A percentile compares a stretch with the other conserved stretches of the same genome.
Evolutionary conservation across 148 eudicot genomes (phyloP).

Genomic region (Vaccinium darrowii): DNA sequence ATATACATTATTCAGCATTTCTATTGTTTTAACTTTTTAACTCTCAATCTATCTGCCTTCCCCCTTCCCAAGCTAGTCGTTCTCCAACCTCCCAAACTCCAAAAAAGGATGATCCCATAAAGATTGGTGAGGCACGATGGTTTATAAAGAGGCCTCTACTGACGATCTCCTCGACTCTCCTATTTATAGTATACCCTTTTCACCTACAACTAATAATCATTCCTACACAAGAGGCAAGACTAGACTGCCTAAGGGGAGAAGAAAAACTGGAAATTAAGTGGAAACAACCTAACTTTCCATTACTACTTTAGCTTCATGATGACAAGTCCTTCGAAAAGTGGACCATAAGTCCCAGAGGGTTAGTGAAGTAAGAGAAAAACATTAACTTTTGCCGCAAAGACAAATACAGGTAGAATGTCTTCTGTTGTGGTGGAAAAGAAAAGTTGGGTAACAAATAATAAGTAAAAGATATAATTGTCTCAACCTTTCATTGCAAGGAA

Average conservation of each 20-base stretch:
- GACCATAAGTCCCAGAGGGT: background rate
- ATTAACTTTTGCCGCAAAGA: background rate
- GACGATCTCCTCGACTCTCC: background rate
- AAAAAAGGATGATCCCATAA: background rate
- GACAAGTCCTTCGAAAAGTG: background rate
- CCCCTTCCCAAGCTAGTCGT: background rate
- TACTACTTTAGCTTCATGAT: background rate
- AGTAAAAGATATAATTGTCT: background rate
- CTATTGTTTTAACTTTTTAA: background rate
- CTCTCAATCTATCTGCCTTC: background rate
- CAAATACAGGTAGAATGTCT: background rate
- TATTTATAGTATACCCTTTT: background rate
- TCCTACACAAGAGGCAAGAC: background rate
- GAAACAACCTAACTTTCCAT: conserved; percentile 5
- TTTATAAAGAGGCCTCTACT: background rate
- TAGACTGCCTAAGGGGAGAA: background rate
- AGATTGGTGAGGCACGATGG: background rate
- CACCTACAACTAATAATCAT: background rate
- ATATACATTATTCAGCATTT: background rate
- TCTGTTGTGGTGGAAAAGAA: background rate
- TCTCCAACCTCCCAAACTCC: conserved; percentile 1
- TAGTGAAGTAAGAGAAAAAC: background rate
- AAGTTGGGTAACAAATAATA: background rate
- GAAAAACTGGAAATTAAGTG: background rate
- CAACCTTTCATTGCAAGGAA: conserved; percentile 67